phyloP scores from a whole-genome alignment of 306 rosid genomes.

The Coriaria nepalensis region DNA sequence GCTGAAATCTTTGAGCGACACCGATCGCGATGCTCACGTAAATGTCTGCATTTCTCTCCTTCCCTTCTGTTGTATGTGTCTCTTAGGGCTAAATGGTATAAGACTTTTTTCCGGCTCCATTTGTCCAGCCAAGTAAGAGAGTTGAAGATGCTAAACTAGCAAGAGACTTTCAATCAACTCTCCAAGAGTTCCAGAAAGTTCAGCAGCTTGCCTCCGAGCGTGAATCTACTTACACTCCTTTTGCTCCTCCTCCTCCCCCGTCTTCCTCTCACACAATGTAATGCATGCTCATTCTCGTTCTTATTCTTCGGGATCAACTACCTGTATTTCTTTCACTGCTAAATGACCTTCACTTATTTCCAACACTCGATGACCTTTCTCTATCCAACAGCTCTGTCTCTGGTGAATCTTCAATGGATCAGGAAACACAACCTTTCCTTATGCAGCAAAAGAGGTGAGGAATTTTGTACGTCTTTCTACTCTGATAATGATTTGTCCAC shows the following conservation, averaged over 20 bases:
- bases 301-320: too few species aligned
- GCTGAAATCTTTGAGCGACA: constrained; percentile 45
- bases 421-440: constrained; percentile 45
- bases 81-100: not conserved
- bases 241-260: constrained; percentile 22
- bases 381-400: constrained; percentile 30
- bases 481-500: constrained; percentile 1
- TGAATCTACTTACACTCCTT: constrained; percentile 46
- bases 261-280: not conserved
- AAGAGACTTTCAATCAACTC: constrained; percentile 60
- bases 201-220: constrained; percentile 72
- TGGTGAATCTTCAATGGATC: constrained; percentile 30
- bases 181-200: constrained; percentile 66
- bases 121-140: constrained; percentile 37
- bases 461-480: too few species aligned
- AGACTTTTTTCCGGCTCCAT: not conserved
- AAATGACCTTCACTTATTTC: not conserved
- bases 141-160: constrained; percentile 72
- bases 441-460: constrained; percentile 48
- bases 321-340: not conserved
- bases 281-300: too few species aligned
- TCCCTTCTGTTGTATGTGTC: not conserved
- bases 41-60: constrained; percentile 21
- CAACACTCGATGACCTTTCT: constrained; percentile 6
- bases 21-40: constrained; percentile 24